Evolutionary conservation across 1,284 basidiomycete genomes (phyloP), one percentile per base, ranked within the genome.

Genomic region (Cutaneotrichosporon mucoides): DNA sequence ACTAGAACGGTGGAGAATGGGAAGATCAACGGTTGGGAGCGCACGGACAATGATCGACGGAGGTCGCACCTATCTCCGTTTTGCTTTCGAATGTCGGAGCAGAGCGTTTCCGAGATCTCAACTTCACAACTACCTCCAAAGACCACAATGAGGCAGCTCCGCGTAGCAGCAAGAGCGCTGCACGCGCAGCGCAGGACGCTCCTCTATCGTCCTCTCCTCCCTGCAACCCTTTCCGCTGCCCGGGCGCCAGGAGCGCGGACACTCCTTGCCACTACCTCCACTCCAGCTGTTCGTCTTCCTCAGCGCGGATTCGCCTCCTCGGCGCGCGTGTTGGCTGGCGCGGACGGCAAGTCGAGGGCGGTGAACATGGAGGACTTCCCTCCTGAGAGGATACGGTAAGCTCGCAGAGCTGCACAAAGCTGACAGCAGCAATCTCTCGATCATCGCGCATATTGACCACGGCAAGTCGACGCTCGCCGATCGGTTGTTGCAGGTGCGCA

Each of bases 381-480:
- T 2, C 85, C 85, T 62, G 86, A 91, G 47, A 74, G 84, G 13
- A 90, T 95, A 68, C 84, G 92, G 88, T 90, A 67, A 65, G 80
- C 65, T 24, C 24, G 11, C 16, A 4, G n/a, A 33, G 4, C 44
- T 34, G 7, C 11, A 9, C 6, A 6, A 6, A 38, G 48, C 53
- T 65, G 52, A 54, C 42, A 13, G 5, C 66, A 92, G 90, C 53
- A 96, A 96, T 76, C 91, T 97, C 72, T 93, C 90, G 4, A 92
- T 96, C 60, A 93, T 96, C 69, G 92, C 92, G 1, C 92, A 95
- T 74, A 94, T 94, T 66, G 91, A 79, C 76, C 92, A 95, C 78
- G 92, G 92, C 49, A 95, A 96, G 81, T 90, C 88, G 7, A 96
- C 93, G 2, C 81, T 97, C 55, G 90, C 92, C 4, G 93, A 96